These are phyloP conservation scores for Coprinopsis cinerea DNA, from an alignment of 768 basidiomycete species.

Conservation along the genomic window DNA sequence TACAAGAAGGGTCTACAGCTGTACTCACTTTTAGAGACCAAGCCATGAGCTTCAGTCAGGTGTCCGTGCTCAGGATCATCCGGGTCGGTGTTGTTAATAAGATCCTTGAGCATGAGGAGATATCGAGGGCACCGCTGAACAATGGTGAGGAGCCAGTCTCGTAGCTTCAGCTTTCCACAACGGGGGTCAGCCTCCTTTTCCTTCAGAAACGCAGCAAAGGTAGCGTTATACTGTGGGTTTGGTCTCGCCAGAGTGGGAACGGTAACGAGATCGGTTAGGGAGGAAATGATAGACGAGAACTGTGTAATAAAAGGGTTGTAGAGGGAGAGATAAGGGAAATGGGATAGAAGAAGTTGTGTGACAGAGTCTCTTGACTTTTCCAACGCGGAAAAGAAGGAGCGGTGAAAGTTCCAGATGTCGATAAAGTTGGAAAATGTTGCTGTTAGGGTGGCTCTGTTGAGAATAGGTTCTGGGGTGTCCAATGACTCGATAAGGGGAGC, in stretches of 20 bases:
- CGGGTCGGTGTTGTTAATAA: conserved; percentile 58
- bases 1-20: conserved; percentile 3
- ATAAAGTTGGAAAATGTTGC: conserved; percentile 84
- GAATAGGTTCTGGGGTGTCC: conserved; percentile 61
- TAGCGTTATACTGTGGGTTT: conserved; percentile 38
- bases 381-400: conserved; percentile 62
- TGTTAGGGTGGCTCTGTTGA: conserved; percentile 63
- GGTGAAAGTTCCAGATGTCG: conserved; percentile 88
- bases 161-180: conserved; percentile 69
- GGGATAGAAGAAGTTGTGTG: conserved; percentile 51
- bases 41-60: conserved; percentile 50
- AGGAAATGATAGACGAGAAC: conserved; percentile 60
- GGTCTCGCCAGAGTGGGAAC: conserved; percentile 31
- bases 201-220: conserved; percentile 60
- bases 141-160: conserved; percentile 82
- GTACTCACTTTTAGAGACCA: conserved; percentile 70
- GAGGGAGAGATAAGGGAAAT: conserved; percentile 84
- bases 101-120: conserved; percentile 75
- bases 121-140: conserved; percentile 88
- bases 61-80: conserved; percentile 65
- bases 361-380: conserved; percentile 20
- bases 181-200: conserved; percentile 61
- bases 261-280: conserved; percentile 50
- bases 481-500: conserved; percentile 73
- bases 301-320: conserved; percentile 82